Evolutionary conservation across 1,139 yeast genomes (phyloP).

Genomic region (Saccharomyces hybrid): DNA sequence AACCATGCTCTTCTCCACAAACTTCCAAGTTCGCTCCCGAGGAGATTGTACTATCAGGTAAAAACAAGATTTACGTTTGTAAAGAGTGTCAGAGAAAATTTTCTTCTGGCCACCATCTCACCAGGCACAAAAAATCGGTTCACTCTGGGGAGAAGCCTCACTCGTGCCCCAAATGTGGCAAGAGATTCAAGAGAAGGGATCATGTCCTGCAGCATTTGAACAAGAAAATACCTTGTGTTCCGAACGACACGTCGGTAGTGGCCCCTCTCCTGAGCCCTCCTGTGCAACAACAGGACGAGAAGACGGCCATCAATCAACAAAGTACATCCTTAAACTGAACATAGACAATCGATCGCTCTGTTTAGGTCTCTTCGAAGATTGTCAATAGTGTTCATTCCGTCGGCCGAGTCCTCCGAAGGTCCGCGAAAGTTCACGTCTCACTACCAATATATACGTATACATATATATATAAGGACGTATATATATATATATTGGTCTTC

Average conservation of each 20-base stretch:
- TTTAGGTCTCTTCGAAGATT: background rate
- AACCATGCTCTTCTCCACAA: conserved; percentile 8
- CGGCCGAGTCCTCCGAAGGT: background rate
- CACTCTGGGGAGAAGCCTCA: conserved; percentile 34
- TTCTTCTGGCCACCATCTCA: conserved; percentile 33
- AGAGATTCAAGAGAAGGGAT: conserved; percentile 33
- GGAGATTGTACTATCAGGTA: conserved; percentile 30
- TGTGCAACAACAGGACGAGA: background rate
- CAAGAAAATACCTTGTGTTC: conserved; percentile 32
- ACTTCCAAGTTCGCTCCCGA: conserved; percentile 23
- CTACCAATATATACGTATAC: background rate
- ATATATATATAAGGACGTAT: background rate
- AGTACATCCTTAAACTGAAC: background rate
- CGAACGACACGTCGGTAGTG: conserved; percentile 8
- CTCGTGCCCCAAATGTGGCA: conserved; percentile 35
- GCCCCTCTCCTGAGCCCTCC: background rate
- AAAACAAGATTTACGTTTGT: conserved; percentile 32
- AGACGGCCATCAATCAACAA: background rate
- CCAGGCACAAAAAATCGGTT: conserved; percentile 34
- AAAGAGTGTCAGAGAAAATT: conserved; percentile 32
- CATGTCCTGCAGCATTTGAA: conserved; percentile 33
- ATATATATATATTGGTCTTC: background rate
- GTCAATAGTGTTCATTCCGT: background rate
- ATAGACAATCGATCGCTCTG: background rate
- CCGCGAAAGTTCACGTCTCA: background rate